Evolutionary conservation across 768 basidiomycete genomes (phyloP).

Genomic region (Lentinus brumalis): DNA sequence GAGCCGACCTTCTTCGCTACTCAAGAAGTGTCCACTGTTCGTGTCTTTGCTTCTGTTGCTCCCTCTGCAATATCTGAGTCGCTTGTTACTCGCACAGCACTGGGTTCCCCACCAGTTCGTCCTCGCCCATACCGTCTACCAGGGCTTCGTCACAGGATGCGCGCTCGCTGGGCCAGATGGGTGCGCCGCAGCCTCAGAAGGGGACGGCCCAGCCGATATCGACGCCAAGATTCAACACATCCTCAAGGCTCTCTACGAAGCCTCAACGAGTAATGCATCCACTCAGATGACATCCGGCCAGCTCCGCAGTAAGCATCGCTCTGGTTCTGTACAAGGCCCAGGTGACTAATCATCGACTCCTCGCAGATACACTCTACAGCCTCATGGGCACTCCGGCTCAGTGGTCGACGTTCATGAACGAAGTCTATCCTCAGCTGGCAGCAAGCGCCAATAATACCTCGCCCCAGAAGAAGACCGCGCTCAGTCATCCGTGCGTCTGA

Average conservation of each 20-base stretch:
- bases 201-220: conserved; percentile 1
- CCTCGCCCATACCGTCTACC: conserved; percentile 6
- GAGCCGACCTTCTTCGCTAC: neutral
- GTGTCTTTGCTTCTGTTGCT: neutral
- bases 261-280: conserved; percentile 4
- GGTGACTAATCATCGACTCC: neutral
- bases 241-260: conserved; percentile 8
- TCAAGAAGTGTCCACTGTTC: neutral
- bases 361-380: neutral
- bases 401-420: conserved; percentile 10
- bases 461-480: neutral
- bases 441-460: neutral
- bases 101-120: neutral
- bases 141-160: conserved; percentile 11
- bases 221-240: conserved; percentile 5
- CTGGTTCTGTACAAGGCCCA: neutral
- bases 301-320: conserved; percentile 2
- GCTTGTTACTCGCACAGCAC: neutral
- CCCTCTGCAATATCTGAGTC: neutral
- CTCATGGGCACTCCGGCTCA: neutral
- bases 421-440: conserved; percentile 4
- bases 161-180: conserved; percentile 11
- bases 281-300: conserved; percentile 2
- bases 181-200: conserved; percentile 7
- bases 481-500: neutral